Percentiles rank a stretch among this genome's conserved stretches.
Conservation (phyloP, 495 filamentous ascomycete species). For the Viridothelium virens region DNA sequence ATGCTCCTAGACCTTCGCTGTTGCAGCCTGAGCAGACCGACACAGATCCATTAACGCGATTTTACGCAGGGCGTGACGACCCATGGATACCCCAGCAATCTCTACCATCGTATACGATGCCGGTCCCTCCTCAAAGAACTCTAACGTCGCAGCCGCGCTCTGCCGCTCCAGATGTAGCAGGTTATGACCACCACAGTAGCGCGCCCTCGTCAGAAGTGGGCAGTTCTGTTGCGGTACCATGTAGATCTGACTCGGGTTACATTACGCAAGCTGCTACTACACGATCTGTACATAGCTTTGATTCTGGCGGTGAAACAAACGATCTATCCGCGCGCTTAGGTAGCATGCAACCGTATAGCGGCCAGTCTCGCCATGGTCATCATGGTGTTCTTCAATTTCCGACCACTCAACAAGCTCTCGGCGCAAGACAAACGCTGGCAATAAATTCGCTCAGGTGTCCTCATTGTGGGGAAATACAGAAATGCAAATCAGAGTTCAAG, state of each 20-base stretch:
- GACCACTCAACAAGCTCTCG: not conserved
- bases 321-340: not conserved
- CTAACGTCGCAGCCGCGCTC: not conserved
- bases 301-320: constrained; percentile 2
- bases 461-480: constrained; percentile 22
- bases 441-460: constrained; percentile 21
- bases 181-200: constrained; percentile 2
- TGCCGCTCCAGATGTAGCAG: not conserved
- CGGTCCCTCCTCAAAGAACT: not conserved
- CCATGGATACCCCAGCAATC: constrained; percentile 7
- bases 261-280: not conserved
- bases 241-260: constrained; percentile 8
- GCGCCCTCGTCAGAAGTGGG: constrained; percentile 6
- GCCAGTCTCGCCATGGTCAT: constrained; percentile 15
- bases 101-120: constrained; percentile 1
- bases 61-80: constrained; percentile 10
- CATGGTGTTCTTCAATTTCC: constrained; percentile 7
- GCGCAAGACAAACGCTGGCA: constrained; percentile 19
- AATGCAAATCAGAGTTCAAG: constrained; percentile 29
- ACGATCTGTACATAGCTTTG: not conserved
- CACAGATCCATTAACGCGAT: constrained; percentile 1
- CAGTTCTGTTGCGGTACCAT: not conserved
- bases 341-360: constrained; percentile 4
- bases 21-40: not conserved
- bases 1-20: not conserved